phyloP scores from a whole-genome alignment of 192 early-diverging fungal species.

The Neocallimastix lanati region DNA sequence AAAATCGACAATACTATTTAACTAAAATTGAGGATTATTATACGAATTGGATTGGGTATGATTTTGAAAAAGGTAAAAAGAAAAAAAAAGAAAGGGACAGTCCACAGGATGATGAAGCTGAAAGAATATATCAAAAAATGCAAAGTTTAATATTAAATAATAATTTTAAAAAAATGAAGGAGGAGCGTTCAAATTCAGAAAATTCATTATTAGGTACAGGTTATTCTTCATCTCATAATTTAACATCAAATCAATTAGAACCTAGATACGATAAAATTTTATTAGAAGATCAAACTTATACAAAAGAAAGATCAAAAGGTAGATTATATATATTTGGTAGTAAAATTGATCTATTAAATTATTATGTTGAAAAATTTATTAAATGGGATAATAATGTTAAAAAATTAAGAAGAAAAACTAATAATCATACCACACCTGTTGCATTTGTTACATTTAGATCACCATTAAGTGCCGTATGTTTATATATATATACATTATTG shows the following conservation, averaged over 20 bases:
- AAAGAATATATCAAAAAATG: neutral
- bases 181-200: neutral
- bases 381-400: neutral
- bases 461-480: conserved; percentile 24
- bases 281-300: neutral
- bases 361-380: neutral
- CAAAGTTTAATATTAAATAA: neutral
- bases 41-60: neutral
- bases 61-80: neutral
- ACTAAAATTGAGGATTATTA: conserved; percentile 18
- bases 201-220: neutral
- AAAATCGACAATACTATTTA: conserved; percentile 18
- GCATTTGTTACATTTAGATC: conserved; percentile 38
- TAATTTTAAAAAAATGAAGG: neutral
- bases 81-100: neutral
- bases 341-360: neutral
- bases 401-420: neutral
- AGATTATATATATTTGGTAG: neutral
- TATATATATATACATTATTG: neutral
- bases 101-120: neutral
- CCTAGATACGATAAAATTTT: neutral
- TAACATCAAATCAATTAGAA: neutral
- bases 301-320: neutral
- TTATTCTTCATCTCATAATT: neutral
- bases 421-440: neutral